Base-by-base conservation (phyloP, 345 rosid genomes). In the Eucalyptus polyanthemos region DNA sequence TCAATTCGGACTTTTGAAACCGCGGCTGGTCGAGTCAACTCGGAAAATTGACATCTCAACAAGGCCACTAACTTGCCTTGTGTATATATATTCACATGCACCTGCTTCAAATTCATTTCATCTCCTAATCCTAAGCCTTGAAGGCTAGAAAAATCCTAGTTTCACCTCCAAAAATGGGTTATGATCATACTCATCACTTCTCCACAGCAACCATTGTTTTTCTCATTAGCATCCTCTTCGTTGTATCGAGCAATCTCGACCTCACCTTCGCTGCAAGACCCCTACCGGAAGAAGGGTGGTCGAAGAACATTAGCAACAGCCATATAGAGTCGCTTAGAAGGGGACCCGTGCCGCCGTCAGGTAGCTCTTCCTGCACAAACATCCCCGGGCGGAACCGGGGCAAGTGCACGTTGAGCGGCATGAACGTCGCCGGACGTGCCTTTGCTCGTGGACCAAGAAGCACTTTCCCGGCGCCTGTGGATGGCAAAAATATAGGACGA, bases 301-400 rank as follows among this genome's bases (percentile, higher is more conserved):
- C 11, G 1, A 40, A 40, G 83, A 40, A 2, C 83, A 76, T 40
- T 21, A 21, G 83, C 9, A 14, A n/a, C 16, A 1, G 76, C 76
- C 83, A 12, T 16, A 86, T 58, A 45, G 45, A 25, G 86, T 90
- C 92, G n/a, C 94, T 93, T 7, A 90, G 56, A 17, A 91, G 91
- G 87, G 94, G 93, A 29, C 89, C 90, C 3, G 94, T 93, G 87
- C 92, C 95, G 6, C 89, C 93, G 1, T 88, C 92, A 1, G 44
- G 86, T 2, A 42, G 90, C 27, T 93, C 93, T 21, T 87, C 93
- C 29, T 92, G 95, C 92, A 92, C 93, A 1, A 51, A 88, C 89
- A 90, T 91, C 16, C 95, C 95, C 2, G 91, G 90, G 7, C 37
- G 44, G 14, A 58, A 47, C 21, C 56, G 14, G 4, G 95, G 95